Conservation (phyloP, 2,329 filamentous ascomycete species). For the Neofusicoccum parvum region DNA sequence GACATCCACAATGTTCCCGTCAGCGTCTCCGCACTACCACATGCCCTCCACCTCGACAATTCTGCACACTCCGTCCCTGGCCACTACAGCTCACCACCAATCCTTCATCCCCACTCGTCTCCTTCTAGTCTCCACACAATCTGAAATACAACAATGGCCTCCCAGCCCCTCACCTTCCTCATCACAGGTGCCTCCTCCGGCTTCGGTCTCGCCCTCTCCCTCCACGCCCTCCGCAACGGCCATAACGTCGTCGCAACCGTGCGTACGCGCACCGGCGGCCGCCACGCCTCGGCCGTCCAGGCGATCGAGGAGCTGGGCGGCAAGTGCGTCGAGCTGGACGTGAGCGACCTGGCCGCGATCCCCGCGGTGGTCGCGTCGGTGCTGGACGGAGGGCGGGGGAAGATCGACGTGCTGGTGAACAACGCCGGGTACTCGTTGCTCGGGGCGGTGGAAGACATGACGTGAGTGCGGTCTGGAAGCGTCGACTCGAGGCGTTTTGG, state of each 20-base stretch:
- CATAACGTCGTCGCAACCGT: constrained; percentile 32
- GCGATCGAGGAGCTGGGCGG: constrained; percentile 2
- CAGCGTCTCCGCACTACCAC: too few species aligned
- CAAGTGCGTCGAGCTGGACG: constrained; percentile 24
- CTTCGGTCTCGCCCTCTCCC: constrained; percentile 27
- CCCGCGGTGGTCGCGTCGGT: not conserved
- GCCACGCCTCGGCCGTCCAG: not conserved
- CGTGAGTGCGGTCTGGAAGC: not conserved
- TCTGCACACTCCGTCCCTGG: too few species aligned
- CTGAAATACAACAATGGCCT: not conserved
- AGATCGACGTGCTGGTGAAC: constrained; percentile 31
- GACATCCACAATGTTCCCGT: too few species aligned
- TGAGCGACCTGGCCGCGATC: constrained; percentile 8
- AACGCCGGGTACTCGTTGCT: constrained; percentile 30
- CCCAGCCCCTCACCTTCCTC: constrained; percentile 24
- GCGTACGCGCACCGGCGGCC: constrained; percentile 19
- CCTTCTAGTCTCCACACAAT: too few species aligned
- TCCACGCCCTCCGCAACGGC: constrained; percentile 23
- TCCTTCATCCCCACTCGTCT: too few species aligned
- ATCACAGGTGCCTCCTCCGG: constrained; percentile 33
- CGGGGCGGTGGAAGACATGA: constrained; percentile 26
- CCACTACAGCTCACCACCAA: too few species aligned
- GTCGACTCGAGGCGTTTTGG: too few species aligned
- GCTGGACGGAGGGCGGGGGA: constrained; percentile 11
- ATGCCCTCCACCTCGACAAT: too few species aligned